Percentiles rank a stretch among this genome's conserved stretches.
Conservation (phyloP, 371 early-diverging fungal species). For the Catenaria anguillulae region DNA sequence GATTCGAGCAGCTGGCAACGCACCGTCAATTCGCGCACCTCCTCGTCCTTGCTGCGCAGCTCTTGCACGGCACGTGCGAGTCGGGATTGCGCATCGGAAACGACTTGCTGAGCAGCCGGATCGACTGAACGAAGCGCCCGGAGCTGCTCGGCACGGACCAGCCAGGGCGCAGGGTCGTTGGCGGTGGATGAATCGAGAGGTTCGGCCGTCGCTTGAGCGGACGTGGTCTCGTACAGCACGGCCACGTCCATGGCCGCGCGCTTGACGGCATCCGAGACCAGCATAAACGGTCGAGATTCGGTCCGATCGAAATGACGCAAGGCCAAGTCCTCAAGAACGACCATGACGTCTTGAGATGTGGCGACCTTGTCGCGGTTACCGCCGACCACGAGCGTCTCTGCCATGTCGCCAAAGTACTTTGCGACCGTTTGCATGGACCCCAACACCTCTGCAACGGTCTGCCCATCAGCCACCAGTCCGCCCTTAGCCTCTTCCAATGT, state of each 20-base stretch:
- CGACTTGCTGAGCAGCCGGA: conserved; percentile 55
- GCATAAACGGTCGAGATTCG: conserved; percentile 7
- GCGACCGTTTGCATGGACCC: conserved; percentile 7
- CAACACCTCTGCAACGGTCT: background rate
- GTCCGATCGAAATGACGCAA: conserved; percentile 14
- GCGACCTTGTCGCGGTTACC: background rate
- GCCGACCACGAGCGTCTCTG: conserved; percentile 8
- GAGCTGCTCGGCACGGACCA: conserved; percentile 54
- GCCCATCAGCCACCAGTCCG: conserved; percentile 9
- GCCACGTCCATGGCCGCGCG: background rate
- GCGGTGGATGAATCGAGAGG: background rate
- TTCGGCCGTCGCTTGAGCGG: background rate
- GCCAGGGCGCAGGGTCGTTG: conserved; percentile 44
- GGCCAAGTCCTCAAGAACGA: conserved; percentile 9
- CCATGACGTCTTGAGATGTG: conserved; percentile 5
- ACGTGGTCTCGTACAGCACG: background rate
- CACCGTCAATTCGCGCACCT: conserved; percentile 54
- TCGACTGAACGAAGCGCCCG: conserved; percentile 60
- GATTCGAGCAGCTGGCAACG: conserved; percentile 48
- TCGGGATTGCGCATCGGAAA: background rate
- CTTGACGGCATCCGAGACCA: background rate
- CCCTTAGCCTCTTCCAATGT: conserved; percentile 24
- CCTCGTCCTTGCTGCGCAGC: conserved; percentile 53
- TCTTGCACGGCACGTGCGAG: conserved; percentile 18
- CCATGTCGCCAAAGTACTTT: conserved; percentile 9